Evolutionary conservation across 495 filamentous ascomycete species (phyloP).

Genomic region (Neurospora sp.): DNA sequence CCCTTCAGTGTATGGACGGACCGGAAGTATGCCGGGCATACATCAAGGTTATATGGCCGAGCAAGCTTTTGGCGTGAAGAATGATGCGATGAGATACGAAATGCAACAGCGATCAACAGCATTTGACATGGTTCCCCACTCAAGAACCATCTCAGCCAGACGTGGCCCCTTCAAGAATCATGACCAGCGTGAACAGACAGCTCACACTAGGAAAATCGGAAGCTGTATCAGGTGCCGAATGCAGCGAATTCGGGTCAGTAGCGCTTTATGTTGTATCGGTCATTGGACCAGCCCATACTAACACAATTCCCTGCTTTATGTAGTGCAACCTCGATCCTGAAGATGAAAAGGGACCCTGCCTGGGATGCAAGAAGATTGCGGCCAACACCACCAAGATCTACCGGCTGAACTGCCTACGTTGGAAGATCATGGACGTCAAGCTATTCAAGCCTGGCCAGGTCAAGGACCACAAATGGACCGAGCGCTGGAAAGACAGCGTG

Average conservation of each 20-base stretch:
- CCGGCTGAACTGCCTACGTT: constrained; percentile 38
- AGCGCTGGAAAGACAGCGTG: constrained; percentile 39
- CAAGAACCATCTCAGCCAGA: constrained; percentile 22
- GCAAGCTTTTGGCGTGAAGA: constrained; percentile 4
- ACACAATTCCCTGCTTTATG: not conserved
- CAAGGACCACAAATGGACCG: constrained; percentile 42
- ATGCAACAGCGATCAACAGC: constrained; percentile 1
- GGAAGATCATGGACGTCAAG: constrained; percentile 42
- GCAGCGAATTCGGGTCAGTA: constrained; percentile 44
- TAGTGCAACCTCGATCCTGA: constrained; percentile 38
- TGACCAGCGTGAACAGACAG: constrained; percentile 35
- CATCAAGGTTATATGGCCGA: constrained; percentile 5
- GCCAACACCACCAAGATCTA: constrained; percentile 28
- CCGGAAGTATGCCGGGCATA: not conserved
- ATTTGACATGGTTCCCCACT: constrained; percentile 11
- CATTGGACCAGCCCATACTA: not conserved
- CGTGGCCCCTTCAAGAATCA: constrained; percentile 40
- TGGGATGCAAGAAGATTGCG: constrained; percentile 37
- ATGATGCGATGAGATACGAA: constrained; percentile 8
- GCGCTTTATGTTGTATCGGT: not conserved
- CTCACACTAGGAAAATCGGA: constrained; percentile 39
- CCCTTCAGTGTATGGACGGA: constrained; percentile 6
- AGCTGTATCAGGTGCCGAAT: constrained; percentile 44
- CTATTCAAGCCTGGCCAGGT: constrained; percentile 42
- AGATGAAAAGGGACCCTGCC: constrained; percentile 32